These are phyloP conservation scores for Pyrus hybrid DNA, from an alignment of 331 rosid genomes.

Conservation along the genomic window DNA sequence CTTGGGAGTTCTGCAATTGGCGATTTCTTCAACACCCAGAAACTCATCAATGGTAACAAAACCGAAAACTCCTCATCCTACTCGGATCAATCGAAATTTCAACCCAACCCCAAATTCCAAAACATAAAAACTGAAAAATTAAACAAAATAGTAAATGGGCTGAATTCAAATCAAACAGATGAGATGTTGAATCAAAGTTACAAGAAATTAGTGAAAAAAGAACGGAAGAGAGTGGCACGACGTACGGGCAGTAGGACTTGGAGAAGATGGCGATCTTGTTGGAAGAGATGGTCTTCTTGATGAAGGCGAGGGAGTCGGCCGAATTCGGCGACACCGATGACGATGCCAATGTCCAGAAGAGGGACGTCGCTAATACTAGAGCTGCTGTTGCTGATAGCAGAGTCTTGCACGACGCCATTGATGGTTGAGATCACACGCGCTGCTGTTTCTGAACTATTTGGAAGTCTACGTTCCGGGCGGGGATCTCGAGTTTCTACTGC, in stretches of 20 bases:
- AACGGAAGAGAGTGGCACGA: background rate
- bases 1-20: too few relatives aligned
- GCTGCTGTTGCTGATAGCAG: background rate
- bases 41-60: background rate
- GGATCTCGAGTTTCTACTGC: too few relatives aligned
- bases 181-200: background rate
- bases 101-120: background rate
- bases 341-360: conserved; percentile 12
- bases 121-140: background rate
- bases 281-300: conserved; percentile 59
- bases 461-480: too few relatives aligned
- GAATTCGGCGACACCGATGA: conserved; percentile 14
- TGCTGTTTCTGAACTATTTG: background rate
- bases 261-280: conserved; percentile 83
- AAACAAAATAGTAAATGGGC: background rate
- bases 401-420: conserved; percentile 3
- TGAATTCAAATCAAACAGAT: background rate
- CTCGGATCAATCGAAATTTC: background rate
- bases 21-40: background rate
- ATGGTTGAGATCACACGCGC: background rate
- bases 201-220: background rate
- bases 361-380: conserved; percentile 18
- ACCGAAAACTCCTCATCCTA: background rate
- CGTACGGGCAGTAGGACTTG: conserved; percentile 91
- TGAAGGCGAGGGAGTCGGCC: conserved; percentile 37